These are phyloP conservation scores for Isatis tinctoria DNA, from an alignment of 345 rosid species.

Conservation along the genomic window DNA sequence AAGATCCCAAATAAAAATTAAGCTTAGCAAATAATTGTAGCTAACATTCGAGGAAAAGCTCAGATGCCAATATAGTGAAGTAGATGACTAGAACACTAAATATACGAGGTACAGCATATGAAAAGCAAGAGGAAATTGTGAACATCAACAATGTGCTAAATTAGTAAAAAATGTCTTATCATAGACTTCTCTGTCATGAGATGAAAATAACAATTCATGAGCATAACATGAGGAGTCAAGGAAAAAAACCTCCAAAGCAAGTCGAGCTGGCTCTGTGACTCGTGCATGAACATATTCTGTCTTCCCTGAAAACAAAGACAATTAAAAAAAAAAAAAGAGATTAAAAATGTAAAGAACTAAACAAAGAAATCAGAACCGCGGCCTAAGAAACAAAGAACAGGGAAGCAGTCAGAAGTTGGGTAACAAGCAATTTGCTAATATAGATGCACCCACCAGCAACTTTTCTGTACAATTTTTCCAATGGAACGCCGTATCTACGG, in stretches of 20 bases:
- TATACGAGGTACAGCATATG: neutral
- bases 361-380: neutral
- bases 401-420: neutral
- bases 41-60: neutral
- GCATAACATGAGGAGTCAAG: conserved; percentile 26
- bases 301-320: conserved; percentile 54
- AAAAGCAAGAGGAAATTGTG: conserved; percentile 1
- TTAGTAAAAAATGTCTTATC: neutral
- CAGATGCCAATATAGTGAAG: conserved; percentile 15
- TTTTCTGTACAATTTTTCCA: conserved; percentile 60
- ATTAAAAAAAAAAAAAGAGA: neutral
- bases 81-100: neutral
- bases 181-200: conserved; percentile 3
- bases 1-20: neutral
- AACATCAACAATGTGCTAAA: neutral
- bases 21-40: conserved; percentile 4
- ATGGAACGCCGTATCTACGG: conserved; percentile 62
- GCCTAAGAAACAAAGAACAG: conserved; percentile 6
- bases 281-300: conserved; percentile 71
- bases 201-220: neutral
- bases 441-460: conserved; percentile 60
- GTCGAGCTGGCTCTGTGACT: conserved; percentile 65
- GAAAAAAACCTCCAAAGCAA: conserved; percentile 65
- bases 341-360: neutral
- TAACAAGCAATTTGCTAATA: neutral